A percentile compares a stretch with the other conserved stretches of the same genome.
Conservation (phyloP, 345 rosid genomes). For the Gynandropsis gynandra region DNA sequence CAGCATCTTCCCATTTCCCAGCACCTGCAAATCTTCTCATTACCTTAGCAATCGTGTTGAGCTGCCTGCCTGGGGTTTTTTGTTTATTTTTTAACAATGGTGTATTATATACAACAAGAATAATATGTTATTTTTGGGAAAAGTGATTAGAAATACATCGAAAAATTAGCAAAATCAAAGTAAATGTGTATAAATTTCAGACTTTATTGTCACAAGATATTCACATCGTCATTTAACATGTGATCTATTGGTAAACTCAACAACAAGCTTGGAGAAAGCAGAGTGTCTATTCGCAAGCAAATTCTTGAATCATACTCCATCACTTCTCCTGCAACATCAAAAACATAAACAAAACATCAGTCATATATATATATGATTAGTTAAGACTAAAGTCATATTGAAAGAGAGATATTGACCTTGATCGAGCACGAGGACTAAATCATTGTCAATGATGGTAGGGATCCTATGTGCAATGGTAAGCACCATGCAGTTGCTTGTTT, state of each 20-base stretch:
- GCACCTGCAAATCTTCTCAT: conserved; percentile 82
- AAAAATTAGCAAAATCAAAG: too few relatives aligned
- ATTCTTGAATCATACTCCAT: conserved; percentile 33
- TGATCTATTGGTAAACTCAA: conserved; percentile 41
- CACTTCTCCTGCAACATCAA: conserved; percentile 37
- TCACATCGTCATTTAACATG: too few relatives aligned
- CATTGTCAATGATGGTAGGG: conserved; percentile 75
- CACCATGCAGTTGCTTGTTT: conserved; percentile 66
- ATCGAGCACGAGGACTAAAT: conserved; percentile 75
- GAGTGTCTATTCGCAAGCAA: conserved; percentile 42
- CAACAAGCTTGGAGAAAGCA: conserved; percentile 45
- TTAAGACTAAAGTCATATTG: too few relatives aligned
- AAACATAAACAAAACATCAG: too few relatives aligned
- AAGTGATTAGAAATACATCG: too few relatives aligned
- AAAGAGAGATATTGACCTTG: conserved; percentile 38
- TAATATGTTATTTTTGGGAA: too few relatives aligned
- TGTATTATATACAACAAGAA: too few relatives aligned
- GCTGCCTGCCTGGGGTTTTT: too few relatives aligned
- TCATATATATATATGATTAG: too few relatives aligned
- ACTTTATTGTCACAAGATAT: too few relatives aligned
- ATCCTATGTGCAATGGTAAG: conserved; percentile 84
- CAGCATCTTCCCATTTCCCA: conserved; percentile 79
- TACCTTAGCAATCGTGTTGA: conserved; percentile 51
- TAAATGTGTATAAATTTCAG: too few relatives aligned
- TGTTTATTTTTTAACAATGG: too few relatives aligned